Evolutionary conservation across 2,329 filamentous ascomycete species (phyloP).

Genomic region (Scortechinia acanthostroma): DNA sequence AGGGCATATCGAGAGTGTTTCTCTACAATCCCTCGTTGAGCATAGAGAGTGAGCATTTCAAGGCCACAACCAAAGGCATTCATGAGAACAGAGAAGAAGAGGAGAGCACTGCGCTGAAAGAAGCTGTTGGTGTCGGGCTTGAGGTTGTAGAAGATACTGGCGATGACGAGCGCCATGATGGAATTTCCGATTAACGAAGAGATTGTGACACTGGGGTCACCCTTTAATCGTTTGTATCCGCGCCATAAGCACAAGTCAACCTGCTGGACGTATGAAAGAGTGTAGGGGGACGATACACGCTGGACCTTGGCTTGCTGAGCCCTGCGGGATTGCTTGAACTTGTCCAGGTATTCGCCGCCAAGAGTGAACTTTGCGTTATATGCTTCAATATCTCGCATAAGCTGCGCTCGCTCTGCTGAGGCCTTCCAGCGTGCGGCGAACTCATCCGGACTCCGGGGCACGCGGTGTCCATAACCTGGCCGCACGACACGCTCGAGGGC

Average conservation of each 20-base stretch:
- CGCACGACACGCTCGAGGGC: constrained; percentile 13
- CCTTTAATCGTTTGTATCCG: constrained; percentile 52
- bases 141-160: constrained; percentile 71
- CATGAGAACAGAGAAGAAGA: constrained; percentile 76
- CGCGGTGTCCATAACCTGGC: constrained; percentile 13
- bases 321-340: neutral
- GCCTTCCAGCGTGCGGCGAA: constrained; percentile 15
- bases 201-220: constrained; percentile 62
- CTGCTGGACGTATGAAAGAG: constrained; percentile 51
- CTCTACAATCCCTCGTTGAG: constrained; percentile 70
- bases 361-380: neutral
- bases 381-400: neutral
- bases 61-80: constrained; percentile 83
- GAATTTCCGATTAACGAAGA: constrained; percentile 61
- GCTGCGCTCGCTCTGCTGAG: neutral
- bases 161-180: constrained; percentile 70
- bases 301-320: constrained; percentile 11
- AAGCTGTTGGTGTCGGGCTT: constrained; percentile 60
- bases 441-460: constrained; percentile 19
- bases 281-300: constrained; percentile 54
- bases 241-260: constrained; percentile 52
- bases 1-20: constrained; percentile 82
- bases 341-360: neutral
- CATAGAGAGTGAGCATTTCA: constrained; percentile 70
- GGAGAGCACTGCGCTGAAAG: constrained; percentile 74